Evolutionary conservation across 305 asterid species (phyloP).

Genomic region (Ajuga reptans): DNA sequence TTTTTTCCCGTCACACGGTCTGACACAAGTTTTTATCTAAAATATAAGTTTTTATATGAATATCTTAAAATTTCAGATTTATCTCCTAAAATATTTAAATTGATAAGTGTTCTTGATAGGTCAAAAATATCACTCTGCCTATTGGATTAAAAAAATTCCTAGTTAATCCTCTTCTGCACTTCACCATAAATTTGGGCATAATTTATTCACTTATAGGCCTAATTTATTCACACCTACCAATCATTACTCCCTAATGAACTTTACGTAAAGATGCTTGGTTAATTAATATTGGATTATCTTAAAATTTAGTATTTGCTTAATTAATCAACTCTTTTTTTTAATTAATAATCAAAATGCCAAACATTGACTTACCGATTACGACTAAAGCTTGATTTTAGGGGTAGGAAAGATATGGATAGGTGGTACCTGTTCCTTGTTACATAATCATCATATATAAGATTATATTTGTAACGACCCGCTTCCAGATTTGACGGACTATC

Average conservation of each 20-base stretch:
- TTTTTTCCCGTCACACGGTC: too few relatives aligned
- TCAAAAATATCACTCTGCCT: neutral
- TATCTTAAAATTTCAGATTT: too few relatives aligned
- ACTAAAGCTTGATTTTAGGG: conserved; percentile 19
- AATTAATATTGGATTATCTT: conserved; percentile 18
- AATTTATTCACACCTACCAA: conserved; percentile 26
- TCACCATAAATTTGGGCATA: conserved; percentile 22
- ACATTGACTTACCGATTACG: conserved; percentile 22
- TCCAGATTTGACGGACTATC: too few relatives aligned
- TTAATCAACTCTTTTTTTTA: conserved; percentile 13
- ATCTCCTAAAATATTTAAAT: too few relatives aligned
- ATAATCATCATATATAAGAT: too few relatives aligned
- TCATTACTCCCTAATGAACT: conserved; percentile 21
- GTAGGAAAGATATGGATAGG: neutral
- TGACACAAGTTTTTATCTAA: too few relatives aligned
- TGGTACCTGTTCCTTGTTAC: neutral
- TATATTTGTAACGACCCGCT: too few relatives aligned
- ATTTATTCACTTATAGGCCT: conserved; percentile 17
- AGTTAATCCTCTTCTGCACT: conserved; percentile 14
- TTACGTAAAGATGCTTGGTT: conserved; percentile 28
- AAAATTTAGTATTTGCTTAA: neutral
- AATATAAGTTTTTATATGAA: too few relatives aligned
- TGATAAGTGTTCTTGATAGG: too few relatives aligned
- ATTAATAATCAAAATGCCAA: conserved; percentile 16
- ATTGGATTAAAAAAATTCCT: neutral